phyloP scores from a whole-genome alignment of 2,329 filamentous ascomycete genomes.

The Fusarium tuaranense region DNA sequence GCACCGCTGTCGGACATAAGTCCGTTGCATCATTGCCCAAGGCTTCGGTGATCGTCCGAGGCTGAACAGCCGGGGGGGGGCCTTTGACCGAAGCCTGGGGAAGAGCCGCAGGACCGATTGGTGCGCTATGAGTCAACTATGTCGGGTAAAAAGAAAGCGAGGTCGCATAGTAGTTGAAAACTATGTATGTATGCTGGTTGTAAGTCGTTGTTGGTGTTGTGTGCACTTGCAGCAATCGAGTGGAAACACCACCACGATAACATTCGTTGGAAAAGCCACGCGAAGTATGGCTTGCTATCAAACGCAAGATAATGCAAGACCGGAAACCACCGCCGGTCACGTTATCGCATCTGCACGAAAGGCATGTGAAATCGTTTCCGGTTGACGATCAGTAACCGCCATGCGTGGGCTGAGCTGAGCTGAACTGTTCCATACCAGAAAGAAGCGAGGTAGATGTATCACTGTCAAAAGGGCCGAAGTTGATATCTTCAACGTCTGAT shows the following conservation, averaged over 20 bases:
- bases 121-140: neutral
- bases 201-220: neutral
- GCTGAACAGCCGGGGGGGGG: constrained; percentile 7
- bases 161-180: neutral
- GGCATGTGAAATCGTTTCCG: neutral
- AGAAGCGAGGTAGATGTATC: neutral
- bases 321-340: neutral
- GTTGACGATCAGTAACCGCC: neutral
- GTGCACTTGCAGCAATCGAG: neutral
- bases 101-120: constrained; percentile 26
- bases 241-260: neutral
- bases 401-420: neutral
- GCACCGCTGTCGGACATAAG: constrained; percentile 14
- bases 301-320: constrained; percentile 7
- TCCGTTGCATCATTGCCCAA: neutral
- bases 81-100: constrained; percentile 6
- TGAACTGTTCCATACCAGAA: neutral
- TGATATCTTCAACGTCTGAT: neutral
- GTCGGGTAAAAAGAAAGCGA: neutral
- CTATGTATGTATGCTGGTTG: neutral
- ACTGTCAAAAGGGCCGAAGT: neutral
- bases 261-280: neutral
- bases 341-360: neutral
- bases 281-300: neutral
- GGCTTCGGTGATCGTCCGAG: constrained; percentile 32